Conservation (phyloP, 495 filamentous ascomycete species). For the Entonaema liquescens region DNA sequence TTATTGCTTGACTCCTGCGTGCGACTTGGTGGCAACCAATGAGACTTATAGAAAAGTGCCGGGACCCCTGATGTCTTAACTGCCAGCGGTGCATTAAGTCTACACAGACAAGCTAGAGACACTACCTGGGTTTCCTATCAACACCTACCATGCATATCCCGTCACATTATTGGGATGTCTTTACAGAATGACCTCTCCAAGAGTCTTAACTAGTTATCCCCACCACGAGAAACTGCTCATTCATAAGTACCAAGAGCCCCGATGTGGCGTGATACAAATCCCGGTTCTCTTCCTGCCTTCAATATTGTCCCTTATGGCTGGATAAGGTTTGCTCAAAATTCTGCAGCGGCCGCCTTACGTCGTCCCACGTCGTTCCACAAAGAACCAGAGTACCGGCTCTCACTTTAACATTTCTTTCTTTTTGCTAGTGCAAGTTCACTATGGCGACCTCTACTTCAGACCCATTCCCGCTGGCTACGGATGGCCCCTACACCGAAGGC, state of each 20-base stretch:
- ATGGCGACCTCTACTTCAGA: slow-evolving; percentile 38
- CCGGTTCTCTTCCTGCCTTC: slow-evolving; percentile 24
- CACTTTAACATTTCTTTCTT: slow-evolving; percentile 23
- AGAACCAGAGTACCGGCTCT: slow-evolving; percentile 28
- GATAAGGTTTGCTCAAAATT: slow-evolving; percentile 35
- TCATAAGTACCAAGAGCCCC: slow-evolving; percentile 39
- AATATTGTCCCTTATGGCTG: slow-evolving; percentile 29
- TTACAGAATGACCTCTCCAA: slow-evolving; percentile 20
- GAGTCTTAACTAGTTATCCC: slow-evolving; percentile 22
- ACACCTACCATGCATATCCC: slow-evolving; percentile 29
- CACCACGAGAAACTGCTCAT: slow-evolving; percentile 11
- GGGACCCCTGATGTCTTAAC: slow-evolving; percentile 33
- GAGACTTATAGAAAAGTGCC: slow-evolving; percentile 16
- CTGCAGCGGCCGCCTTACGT: slow-evolving; percentile 30
- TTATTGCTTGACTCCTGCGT: slow-evolving; percentile 35
- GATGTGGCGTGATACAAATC: slow-evolving; percentile 42
- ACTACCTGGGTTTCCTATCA: slow-evolving; percentile 12
- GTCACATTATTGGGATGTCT: slow-evolving; percentile 30
- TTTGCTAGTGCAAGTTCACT: slow-evolving; percentile 32
- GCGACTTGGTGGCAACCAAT: slow-evolving; percentile 32
- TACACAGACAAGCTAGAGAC: slow-evolving; percentile 4
- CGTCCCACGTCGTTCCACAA: slow-evolving; percentile 39
- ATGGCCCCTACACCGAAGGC: slow-evolving; percentile 42
- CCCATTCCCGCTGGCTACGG: slow-evolving; percentile 48
- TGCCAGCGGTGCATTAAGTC: slow-evolving; percentile 39